Percentiles rank a stretch among this genome's conserved stretches.
Evolutionary conservation across 106 monocot genomes (phyloP).

Genomic region (Apostasia ramifera): DNA sequence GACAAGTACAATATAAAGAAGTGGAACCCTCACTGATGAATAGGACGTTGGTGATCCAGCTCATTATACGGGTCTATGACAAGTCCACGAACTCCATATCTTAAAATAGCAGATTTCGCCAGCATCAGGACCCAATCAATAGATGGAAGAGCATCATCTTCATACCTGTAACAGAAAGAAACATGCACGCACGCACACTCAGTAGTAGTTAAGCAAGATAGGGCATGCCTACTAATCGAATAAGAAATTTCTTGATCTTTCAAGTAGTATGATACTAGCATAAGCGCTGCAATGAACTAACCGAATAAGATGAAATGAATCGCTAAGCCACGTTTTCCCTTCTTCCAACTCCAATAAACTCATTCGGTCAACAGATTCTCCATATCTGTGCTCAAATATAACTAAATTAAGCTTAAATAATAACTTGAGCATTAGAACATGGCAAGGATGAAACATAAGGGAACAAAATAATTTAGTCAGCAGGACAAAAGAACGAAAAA

Average conservation of each 20-base stretch:
- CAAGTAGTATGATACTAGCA: too few relatives aligned
- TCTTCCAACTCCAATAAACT: slow-evolving; percentile 49
- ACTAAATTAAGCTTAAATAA: slow-evolving; percentile 1
- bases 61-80: slow-evolving; percentile 99
- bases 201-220: too few relatives aligned
- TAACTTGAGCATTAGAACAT: neutral
- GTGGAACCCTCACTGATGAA: slow-evolving; percentile 53
- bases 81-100: slow-evolving; percentile 83
- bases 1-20: neutral
- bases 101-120: slow-evolving; percentile 87
- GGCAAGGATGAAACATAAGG: neutral
- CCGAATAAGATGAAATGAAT: slow-evolving; percentile 83
- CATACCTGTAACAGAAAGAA: slow-evolving; percentile 33
- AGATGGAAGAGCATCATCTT: slow-evolving; percentile 79
- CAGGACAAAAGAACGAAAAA: neutral
- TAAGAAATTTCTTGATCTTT: too few relatives aligned
- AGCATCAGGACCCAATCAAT: slow-evolving; percentile 72
- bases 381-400: slow-evolving; percentile 33
- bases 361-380: slow-evolving; percentile 52
- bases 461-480: neutral
- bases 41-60: slow-evolving; percentile 79
- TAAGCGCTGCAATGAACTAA: slow-evolving; percentile 6
- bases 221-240: too few relatives aligned
- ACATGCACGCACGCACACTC: too few relatives aligned
- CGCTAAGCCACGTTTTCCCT: slow-evolving; percentile 82